Conservation (phyloP, 129 eudicot species). For the Ambrosia trifida region DNA sequence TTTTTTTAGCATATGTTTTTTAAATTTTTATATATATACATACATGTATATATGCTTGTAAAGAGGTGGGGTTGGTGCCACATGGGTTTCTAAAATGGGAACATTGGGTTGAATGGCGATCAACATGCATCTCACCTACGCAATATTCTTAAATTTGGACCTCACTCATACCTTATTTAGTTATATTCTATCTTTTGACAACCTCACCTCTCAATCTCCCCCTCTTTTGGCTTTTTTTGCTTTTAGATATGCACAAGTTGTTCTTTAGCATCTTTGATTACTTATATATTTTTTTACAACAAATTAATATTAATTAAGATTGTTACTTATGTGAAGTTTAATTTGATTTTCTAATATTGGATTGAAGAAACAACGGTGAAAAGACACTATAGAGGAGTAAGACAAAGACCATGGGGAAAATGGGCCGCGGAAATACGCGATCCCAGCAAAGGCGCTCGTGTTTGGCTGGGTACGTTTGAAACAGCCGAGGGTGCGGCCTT, state of each 20-base stretch:
- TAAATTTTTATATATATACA: slow-evolving; percentile 15
- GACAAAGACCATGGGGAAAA: slow-evolving; percentile 89
- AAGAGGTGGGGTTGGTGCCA: slow-evolving; percentile 31
- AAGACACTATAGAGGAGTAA: slow-evolving; percentile 70
- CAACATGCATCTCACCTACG: slow-evolving; percentile 35
- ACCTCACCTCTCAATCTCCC: slow-evolving; percentile 3
- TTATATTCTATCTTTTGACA: slow-evolving; percentile 23
- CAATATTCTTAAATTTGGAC: slow-evolving; percentile 29
- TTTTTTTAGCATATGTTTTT: too few species aligned
- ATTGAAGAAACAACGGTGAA: slow-evolving; percentile 32
- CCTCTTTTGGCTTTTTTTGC: slow-evolving; percentile 6
- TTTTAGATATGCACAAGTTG: background rate
- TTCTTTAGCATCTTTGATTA: slow-evolving; percentile 2
- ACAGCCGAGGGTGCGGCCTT: slow-evolving; percentile 85
- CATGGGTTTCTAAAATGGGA: slow-evolving; percentile 32
- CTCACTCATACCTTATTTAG: slow-evolving; percentile 32
- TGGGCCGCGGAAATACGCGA: slow-evolving; percentile 88
- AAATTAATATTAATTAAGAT: background rate
- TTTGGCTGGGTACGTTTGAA: slow-evolving; percentile 78
- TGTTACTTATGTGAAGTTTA: background rate
- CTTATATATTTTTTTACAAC: background rate
- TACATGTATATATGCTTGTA: slow-evolving; percentile 4
- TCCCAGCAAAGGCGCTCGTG: slow-evolving; percentile 75
- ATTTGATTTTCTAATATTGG: background rate
- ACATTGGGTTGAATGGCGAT: slow-evolving; percentile 25